Evolutionary conservation across 1,139 yeast genomes (phyloP), one percentile per base, ranked within the genome.

Genomic region (Scheffersomyces segobiensis): DNA sequence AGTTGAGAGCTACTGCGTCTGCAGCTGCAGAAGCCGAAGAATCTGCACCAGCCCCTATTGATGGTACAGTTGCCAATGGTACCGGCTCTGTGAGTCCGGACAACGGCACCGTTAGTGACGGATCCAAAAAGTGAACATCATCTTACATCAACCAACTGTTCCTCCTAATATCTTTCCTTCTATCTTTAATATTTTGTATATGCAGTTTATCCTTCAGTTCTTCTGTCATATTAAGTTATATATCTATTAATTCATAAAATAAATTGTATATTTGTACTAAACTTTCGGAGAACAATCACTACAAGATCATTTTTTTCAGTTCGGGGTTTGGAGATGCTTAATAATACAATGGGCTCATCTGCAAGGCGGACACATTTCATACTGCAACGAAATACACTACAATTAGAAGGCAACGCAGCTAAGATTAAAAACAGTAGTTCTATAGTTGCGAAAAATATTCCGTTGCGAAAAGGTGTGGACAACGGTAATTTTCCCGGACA

Each of bases 1-100:
- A 74, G 64, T 70, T 79, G 60, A 77, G 72, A 61, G 65, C 69
- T 54, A 64, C 70, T 7, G 64, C 69, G n/a, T 53, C 68, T 10
- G 57, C 59, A 49, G 57, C 62, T 51, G 65, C 63, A 47, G 63
- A 62, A 17, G 60, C 61, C 24, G 62, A 57, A n/a, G 53, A 60
- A 20, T 60, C 53, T 5, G 60, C 55, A 17, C 58, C 58, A 17
- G 53, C 56, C 19, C 52, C 61, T 10, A 53, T 56, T 46, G 64
- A 64, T 26, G 67, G 64, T 6, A 54, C 66, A 21, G 62, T 69
- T n/a, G 62, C 62, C 7, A 67, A 65, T 50, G 74, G 69, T 10
- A 60, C 61, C 21, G 66, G 69, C 19, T 60, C 68, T 39, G 56
- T 64, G 22, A 68, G 69, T 56, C 68, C 69, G 10, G 62, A 60